Evolutionary conservation across 495 filamentous ascomycete species (phyloP).

Genomic region (Tuber indicum): DNA sequence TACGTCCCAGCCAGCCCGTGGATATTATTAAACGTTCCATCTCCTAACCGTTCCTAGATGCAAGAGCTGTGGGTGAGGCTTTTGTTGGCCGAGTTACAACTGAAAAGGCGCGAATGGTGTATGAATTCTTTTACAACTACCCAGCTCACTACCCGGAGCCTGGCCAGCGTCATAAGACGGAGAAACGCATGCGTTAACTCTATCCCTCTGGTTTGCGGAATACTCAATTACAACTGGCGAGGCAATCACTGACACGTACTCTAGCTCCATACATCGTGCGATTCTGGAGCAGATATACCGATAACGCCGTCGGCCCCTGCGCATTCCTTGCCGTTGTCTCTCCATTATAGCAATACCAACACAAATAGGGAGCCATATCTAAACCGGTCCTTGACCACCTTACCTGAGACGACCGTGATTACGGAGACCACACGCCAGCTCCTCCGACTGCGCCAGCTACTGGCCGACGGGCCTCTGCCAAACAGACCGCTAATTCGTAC

Average conservation of each 20-base stretch:
- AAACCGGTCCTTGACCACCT: constrained; percentile 45
- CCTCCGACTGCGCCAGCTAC: constrained; percentile 25
- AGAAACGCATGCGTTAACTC: constrained; percentile 84
- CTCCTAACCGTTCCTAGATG: constrained; percentile 56
- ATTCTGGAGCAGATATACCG: constrained; percentile 70
- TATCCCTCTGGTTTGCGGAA: constrained; percentile 58
- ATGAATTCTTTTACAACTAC: constrained; percentile 84
- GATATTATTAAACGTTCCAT: not conserved
- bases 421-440: constrained; percentile 11
- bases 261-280: constrained; percentile 62
- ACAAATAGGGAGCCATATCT: constrained; percentile 50
- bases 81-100: constrained; percentile 69
- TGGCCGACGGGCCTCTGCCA: constrained; percentile 28
- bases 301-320: constrained; percentile 67
- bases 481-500: constrained; percentile 29
- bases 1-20: constrained; percentile 49
- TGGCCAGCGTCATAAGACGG: constrained; percentile 76
- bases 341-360: constrained; percentile 62
- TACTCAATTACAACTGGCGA: constrained; percentile 7
- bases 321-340: constrained; percentile 75
- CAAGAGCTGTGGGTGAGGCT: constrained; percentile 87
- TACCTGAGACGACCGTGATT: constrained; percentile 21
- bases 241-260: constrained; percentile 13
- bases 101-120: constrained; percentile 73
- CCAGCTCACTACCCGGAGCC: constrained; percentile 92